phyloP scores from a whole-genome alignment of 169 alveolate genomes.

The Plasmodium adleri region DNA sequence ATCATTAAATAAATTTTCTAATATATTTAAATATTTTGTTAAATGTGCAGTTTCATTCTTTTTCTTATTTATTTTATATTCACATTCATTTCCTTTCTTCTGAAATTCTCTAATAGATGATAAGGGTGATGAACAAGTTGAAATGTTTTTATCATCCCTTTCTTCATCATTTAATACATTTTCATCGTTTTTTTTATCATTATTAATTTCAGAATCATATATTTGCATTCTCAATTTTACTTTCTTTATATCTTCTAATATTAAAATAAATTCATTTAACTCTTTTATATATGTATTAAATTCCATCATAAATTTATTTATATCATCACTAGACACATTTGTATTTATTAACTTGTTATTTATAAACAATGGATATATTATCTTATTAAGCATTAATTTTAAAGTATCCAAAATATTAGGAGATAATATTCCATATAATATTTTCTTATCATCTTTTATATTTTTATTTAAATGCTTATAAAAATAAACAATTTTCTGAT shows the following conservation, averaged over 20 bases:
- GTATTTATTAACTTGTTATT: constrained; percentile 48
- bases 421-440: constrained; percentile 70
- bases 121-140: not conserved
- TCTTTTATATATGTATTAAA: constrained; percentile 75
- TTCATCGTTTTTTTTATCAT: constrained; percentile 15
- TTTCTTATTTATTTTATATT: constrained; percentile 56
- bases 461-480: constrained; percentile 31
- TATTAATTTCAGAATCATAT: constrained; percentile 23
- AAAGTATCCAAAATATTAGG: constrained; percentile 74
- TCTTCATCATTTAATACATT: not conserved
- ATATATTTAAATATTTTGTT: constrained; percentile 74
- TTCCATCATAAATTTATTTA: constrained; percentile 68
- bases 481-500: constrained; percentile 69
- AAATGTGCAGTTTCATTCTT: constrained; percentile 51
- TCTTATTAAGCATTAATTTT: constrained; percentile 56
- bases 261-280: constrained; percentile 65
- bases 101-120: not conserved
- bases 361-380: constrained; percentile 59
- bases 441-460: constrained; percentile 36
- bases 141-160: not conserved
- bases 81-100: constrained; percentile 24
- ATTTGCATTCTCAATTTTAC: constrained; percentile 54
- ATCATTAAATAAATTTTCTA: constrained; percentile 68
- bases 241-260: constrained; percentile 66
- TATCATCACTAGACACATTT: constrained; percentile 43